Conservation (phyloP, 2,329 filamentous ascomycete species). For the Didymella lethalis region DNA sequence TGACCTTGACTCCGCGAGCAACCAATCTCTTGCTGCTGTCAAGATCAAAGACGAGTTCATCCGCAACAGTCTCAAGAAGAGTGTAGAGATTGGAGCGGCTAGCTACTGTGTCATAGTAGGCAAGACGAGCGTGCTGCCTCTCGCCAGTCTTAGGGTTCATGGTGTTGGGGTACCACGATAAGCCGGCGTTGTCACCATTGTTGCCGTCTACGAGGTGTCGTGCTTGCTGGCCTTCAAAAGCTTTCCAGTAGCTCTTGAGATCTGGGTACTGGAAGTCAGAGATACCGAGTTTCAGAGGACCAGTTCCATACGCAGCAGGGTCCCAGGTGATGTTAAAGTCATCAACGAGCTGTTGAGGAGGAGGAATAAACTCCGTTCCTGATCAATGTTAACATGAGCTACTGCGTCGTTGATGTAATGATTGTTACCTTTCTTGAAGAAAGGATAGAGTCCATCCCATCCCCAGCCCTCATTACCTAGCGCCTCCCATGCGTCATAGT, state of each 20-base stretch:
- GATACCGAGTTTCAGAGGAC: slow-evolving; percentile 39
- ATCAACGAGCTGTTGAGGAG: slow-evolving; percentile 25
- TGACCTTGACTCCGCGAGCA: slow-evolving; percentile 39
- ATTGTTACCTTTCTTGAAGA: slow-evolving; percentile 36
- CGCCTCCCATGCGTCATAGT: slow-evolving; percentile 64
- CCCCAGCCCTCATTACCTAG: slow-evolving; percentile 68
- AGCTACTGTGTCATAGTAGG: slow-evolving; percentile 42
- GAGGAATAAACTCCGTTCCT: slow-evolving; percentile 34
- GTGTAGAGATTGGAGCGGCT: slow-evolving; percentile 44
- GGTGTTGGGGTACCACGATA: slow-evolving; percentile 49
- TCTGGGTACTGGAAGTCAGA: slow-evolving; percentile 42
- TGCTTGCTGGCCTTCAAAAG: slow-evolving; percentile 34
- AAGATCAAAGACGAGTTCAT: slow-evolving; percentile 34
- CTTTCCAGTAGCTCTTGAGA: slow-evolving; percentile 33
- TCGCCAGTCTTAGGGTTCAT: slow-evolving; percentile 45
- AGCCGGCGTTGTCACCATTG: slow-evolving; percentile 41
- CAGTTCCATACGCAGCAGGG: slow-evolving; percentile 33
- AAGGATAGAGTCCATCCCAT: slow-evolving; percentile 58
- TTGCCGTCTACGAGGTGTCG: slow-evolving; percentile 33
- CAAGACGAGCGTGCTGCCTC: slow-evolving; percentile 42
- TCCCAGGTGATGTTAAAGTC: slow-evolving; percentile 38
- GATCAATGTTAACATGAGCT: neutral
- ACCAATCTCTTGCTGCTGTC: slow-evolving; percentile 27
- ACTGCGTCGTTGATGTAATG: neutral
- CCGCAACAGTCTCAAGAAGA: slow-evolving; percentile 30